Conservation (phyloP, 345 rosid genomes). For the Populus alba region DNA sequence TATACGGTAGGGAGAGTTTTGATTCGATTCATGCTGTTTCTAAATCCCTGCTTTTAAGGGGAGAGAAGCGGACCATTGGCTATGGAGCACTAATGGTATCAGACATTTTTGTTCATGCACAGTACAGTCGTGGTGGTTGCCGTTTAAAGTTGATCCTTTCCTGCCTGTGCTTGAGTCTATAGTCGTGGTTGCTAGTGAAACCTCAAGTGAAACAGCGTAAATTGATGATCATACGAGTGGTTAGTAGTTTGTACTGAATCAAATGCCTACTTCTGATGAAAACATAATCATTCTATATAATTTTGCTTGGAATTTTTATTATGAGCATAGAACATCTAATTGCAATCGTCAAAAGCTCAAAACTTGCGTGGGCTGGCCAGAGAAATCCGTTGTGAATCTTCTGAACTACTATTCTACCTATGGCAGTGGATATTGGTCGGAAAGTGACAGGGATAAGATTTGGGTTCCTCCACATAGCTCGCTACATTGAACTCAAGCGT, state of each 20-base stretch:
- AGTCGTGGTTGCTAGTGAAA: background rate
- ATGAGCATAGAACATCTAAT: background rate
- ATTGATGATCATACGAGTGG: background rate
- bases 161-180: too few relatives aligned
- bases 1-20: background rate
- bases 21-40: background rate
- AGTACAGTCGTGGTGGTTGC: background rate
- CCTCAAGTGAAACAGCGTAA: background rate
- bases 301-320: background rate
- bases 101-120: background rate
- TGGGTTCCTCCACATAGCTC: too few relatives aligned
- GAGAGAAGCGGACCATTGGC: background rate
- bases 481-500: too few relatives aligned
- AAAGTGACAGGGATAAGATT: background rate
- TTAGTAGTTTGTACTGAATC: background rate
- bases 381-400: background rate
- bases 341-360: background rate
- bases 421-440: background rate
- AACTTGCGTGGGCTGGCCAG: background rate
- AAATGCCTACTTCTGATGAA: background rate
- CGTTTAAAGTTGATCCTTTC: background rate
- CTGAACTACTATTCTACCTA: background rate
- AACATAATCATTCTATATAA: background rate
- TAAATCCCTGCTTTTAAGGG: background rate
- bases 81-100: background rate